Evolutionary conservation across 805 yeast species (phyloP).

Genomic region (Candida qinlingensis): DNA sequence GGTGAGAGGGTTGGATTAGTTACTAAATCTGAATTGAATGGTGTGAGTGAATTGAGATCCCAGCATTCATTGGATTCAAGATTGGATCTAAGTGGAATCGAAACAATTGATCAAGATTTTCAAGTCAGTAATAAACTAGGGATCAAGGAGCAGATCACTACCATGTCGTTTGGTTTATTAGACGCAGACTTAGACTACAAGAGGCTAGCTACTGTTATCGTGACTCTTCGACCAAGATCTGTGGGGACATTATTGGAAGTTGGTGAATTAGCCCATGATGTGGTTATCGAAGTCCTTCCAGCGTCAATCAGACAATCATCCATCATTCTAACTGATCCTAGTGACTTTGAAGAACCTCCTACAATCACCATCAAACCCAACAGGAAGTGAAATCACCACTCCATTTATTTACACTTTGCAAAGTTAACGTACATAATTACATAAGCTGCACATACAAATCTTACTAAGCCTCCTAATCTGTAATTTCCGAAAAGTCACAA

Average conservation of each 20-base stretch:
- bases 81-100: conserved; percentile 11
- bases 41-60: background rate
- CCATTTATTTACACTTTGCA: too few relatives aligned
- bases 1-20: conserved; percentile 5
- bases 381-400: background rate
- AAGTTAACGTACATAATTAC: too few relatives aligned
- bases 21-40: background rate
- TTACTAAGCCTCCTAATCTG: background rate
- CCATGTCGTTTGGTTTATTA: conserved; percentile 15
- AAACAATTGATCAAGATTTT: conserved; percentile 19
- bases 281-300: conserved; percentile 15
- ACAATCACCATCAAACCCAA: conserved; percentile 19
- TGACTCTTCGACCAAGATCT: conserved; percentile 14
- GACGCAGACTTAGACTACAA: conserved; percentile 9
- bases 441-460: too few relatives aligned
- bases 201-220: conserved; percentile 14
- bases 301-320: conserved; percentile 4
- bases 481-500: background rate
- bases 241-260: conserved; percentile 7
- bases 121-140: conserved; percentile 9
- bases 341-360: conserved; percentile 9
- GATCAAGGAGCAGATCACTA: conserved; percentile 13
- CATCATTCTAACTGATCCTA: conserved; percentile 11
- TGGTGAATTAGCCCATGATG: conserved; percentile 3
- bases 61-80: conserved; percentile 10